Evolutionary conservation across 2,329 filamentous ascomycete species (phyloP).

Genomic region (Escovopsis sp.): DNA sequence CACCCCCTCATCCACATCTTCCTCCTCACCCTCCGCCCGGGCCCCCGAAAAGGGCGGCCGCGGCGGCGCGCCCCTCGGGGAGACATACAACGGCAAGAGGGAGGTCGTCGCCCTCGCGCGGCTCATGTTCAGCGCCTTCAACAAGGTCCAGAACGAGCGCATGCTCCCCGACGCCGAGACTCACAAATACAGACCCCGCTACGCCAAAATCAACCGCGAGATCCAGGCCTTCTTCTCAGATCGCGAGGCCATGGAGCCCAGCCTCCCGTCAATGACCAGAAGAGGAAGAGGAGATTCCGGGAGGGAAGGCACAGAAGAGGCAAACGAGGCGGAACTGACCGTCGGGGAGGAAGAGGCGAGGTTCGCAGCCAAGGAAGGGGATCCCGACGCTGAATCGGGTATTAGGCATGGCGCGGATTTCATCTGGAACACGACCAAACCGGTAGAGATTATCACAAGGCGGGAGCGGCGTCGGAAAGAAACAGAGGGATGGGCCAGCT

Average conservation of each 20-base stretch:
- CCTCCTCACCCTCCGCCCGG: no score
- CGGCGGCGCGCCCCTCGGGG: background rate
- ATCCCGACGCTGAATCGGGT: constrained; percentile 3
- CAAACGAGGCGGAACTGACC: constrained; percentile 5
- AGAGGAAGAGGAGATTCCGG: no score
- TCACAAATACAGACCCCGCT: constrained; percentile 17
- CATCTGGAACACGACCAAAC: constrained; percentile 19
- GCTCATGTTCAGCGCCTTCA: constrained; percentile 30
- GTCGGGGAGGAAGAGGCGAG: constrained; percentile 7
- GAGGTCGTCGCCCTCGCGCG: constrained; percentile 31
- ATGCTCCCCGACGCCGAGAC: constrained; percentile 23
- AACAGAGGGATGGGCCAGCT: background rate
- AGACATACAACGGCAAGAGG: constrained; percentile 20
- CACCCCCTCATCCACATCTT: no score
- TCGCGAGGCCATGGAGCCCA: constrained; percentile 20
- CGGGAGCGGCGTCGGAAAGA: background rate
- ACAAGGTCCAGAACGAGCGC: constrained; percentile 27
- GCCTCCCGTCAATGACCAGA: constrained; percentile 9
- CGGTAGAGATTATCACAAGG: constrained; percentile 1
- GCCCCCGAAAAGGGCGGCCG: constrained; percentile 5
- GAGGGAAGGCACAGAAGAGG: constrained; percentile 1
- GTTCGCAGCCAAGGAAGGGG: background rate
- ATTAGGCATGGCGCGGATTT: constrained; percentile 11
- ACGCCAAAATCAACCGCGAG: constrained; percentile 23
- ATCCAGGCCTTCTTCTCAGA: constrained; percentile 21